Evolutionary conservation across 2,329 filamentous ascomycete species (phyloP), one percentile per base, ranked within the genome.

Genomic region (Aspergillus pseudoterreus): DNA sequence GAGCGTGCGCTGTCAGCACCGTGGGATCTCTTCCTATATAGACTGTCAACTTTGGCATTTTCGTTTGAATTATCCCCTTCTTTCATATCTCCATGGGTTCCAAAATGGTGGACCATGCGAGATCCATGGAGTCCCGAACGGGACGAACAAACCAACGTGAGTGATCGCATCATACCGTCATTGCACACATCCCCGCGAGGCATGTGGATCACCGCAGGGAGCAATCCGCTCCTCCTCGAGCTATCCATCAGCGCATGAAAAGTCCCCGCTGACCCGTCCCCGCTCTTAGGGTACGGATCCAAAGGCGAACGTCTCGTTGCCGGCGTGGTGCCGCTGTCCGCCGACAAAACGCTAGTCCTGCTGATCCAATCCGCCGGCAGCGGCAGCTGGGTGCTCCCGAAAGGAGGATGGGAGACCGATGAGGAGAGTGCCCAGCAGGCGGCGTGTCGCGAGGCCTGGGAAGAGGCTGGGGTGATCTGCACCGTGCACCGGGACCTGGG

Each of bases 391-490:
- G 94, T 99, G 41, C 80, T 99, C 53, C 94, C 94, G 54, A 99
- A 99, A 72, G 94, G 94, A 67, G 94, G 94, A 54, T 99, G 94
- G 92, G 94, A 99, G 73, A 87, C 85, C 32, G 94, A 99, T 72
- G 94, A 99, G 75, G 83, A 86, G 56, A 94, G 89, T 57, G 84
- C 87, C 56, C 83, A 92, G 69, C 89, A 94, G 51, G 94, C 94
- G 50, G 84, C 84, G 74, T 87, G 78, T 78, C 80, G 94, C 61
- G 94, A 99, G 73, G 94, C 94, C 55, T 97, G 94, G 94, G 94
- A 97, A 76, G 94, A 97, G 76, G 94, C 92, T 39, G 94, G 94
- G 64, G 95, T 97, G 65, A 80, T 88, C 63, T 88, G 92, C 72
- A 86, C 83, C 53, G 86, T 96, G 71, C 85, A 87, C 63, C 87